These are phyloP conservation scores for Emergomyces pasteurianus DNA, from an alignment of 2,329 filamentous ascomycete genomes.

Conservation along the genomic window DNA sequence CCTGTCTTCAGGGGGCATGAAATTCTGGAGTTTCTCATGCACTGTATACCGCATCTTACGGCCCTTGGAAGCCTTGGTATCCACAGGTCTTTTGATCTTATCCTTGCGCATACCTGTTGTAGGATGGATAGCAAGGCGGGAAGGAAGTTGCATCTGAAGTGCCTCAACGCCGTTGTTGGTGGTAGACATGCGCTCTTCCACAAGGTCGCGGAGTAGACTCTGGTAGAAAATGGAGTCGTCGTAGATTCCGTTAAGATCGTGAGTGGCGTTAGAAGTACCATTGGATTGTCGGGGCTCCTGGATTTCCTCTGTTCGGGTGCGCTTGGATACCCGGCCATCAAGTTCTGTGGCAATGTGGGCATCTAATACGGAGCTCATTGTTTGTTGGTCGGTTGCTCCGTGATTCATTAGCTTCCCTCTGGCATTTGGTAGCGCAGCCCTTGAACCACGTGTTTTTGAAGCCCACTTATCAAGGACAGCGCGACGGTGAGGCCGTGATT, in stretches of 20 bases:
- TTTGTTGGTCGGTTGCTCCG: constrained; percentile 40
- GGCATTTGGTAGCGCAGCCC: constrained; percentile 41
- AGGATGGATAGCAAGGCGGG: constrained; percentile 26
- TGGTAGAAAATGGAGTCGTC: constrained; percentile 96
- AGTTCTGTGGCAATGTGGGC: constrained; percentile 33
- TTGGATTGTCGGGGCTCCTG: not conserved
- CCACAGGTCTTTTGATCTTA: constrained; percentile 72
- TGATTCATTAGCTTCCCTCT: constrained; percentile 50
- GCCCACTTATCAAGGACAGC: constrained; percentile 84
- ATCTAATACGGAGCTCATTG: constrained; percentile 33
- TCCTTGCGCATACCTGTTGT: constrained; percentile 35
- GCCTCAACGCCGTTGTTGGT: constrained; percentile 32
- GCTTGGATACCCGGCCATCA: constrained; percentile 22
- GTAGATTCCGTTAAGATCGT: constrained; percentile 50
- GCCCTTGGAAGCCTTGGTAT: constrained; percentile 91
- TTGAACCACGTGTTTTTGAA: constrained; percentile 52
- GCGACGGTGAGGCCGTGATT: constrained; percentile 50
- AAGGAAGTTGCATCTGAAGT: constrained; percentile 25
- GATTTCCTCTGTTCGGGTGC: constrained; percentile 8
- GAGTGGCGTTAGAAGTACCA: not conserved
- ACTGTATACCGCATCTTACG: constrained; percentile 88
- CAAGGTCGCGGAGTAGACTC: constrained; percentile 78
- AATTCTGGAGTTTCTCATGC: constrained; percentile 95
- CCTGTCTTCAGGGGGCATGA: constrained; percentile 86
- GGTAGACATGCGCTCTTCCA: constrained; percentile 66